Percentiles rank a stretch among this genome's conserved stretches.
These are phyloP conservation scores for Chalciporus sp. DNA, from an alignment of 1,284 basidiomycete genomes.

Conservation along the genomic window DNA sequence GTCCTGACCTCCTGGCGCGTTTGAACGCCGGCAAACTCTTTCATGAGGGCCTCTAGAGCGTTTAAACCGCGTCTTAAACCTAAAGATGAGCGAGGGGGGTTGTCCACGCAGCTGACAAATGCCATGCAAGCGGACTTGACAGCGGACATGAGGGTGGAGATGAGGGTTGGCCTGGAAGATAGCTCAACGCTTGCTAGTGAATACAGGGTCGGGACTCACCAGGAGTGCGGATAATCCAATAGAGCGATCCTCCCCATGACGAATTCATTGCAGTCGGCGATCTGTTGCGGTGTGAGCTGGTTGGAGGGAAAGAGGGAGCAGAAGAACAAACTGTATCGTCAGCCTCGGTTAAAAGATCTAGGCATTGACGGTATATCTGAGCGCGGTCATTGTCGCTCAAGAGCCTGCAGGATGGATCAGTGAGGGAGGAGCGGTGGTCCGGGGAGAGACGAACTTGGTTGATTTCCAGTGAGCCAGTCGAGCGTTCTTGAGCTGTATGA, in stretches of 20 bases:
- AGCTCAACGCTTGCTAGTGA: neutral
- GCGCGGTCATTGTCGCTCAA: conserved; percentile 64
- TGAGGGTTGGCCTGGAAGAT: conserved; percentile 57
- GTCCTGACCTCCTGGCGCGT: conserved; percentile 64
- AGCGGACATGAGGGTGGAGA: conserved; percentile 56
- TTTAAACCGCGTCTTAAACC: conserved; percentile 61
- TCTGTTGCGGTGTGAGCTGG: conserved; percentile 43
- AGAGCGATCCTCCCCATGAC: conserved; percentile 73
- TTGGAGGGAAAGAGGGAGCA: conserved; percentile 1
- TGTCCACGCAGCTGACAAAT: conserved; percentile 44
- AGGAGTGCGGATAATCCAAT: conserved; percentile 66
- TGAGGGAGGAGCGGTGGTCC: conserved; percentile 4
- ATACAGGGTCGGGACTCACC: conserved; percentile 45
- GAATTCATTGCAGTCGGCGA: conserved; percentile 71
- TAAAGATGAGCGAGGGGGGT: conserved; percentile 51
- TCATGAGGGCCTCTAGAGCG: conserved; percentile 63
- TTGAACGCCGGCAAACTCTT: conserved; percentile 69
- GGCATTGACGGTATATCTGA: conserved; percentile 59
- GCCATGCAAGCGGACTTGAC: conserved; percentile 55
- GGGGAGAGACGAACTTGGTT: conserved; percentile 54
- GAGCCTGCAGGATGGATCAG: conserved; percentile 44
- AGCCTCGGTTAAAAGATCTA: conserved; percentile 67
- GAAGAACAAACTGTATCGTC: conserved; percentile 65
- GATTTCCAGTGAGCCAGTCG: conserved; percentile 70
- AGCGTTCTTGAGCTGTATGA: conserved; percentile 82